Percentiles rank a stretch among this genome's conserved stretches.
Evolutionary conservation across 768 basidiomycete genomes (phyloP).

Genomic region (Agaricus blazei): DNA sequence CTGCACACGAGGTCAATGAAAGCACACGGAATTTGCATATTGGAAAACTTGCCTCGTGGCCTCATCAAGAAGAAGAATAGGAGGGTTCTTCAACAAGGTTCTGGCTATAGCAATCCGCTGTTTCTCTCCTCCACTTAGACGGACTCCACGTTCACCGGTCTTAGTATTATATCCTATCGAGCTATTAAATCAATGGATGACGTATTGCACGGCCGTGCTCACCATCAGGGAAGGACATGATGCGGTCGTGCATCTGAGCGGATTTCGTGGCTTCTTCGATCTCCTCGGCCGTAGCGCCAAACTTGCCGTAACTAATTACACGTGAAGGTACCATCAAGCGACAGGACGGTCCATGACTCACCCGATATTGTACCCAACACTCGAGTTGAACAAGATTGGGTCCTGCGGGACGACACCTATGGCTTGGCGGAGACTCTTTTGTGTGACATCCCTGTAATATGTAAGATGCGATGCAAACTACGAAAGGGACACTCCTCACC

Average conservation of each 20-base stretch:
- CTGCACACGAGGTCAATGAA: conserved; percentile 25
- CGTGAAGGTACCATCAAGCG: neutral
- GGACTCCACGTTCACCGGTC: conserved; percentile 85
- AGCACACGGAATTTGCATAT: neutral
- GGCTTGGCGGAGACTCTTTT: conserved; percentile 68
- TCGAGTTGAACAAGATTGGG: conserved; percentile 66
- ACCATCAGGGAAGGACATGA: conserved; percentile 78
- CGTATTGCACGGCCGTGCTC: neutral
- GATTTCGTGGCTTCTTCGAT: conserved; percentile 75
- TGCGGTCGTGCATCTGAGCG: conserved; percentile 85
- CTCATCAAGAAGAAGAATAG: conserved; percentile 74
- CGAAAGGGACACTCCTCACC: conserved; percentile 20
- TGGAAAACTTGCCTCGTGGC: conserved; percentile 51
- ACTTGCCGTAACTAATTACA: conserved; percentile 65
- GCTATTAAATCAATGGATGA: conserved; percentile 1
- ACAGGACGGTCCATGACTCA: conserved; percentile 21
- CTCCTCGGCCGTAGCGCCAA: conserved; percentile 64
- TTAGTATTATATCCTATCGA: conserved; percentile 67
- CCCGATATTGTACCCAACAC: conserved; percentile 71
- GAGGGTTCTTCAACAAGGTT: conserved; percentile 82
- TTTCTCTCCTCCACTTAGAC: conserved; percentile 86
- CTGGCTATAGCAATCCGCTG: conserved; percentile 86
- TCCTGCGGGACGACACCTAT: conserved; percentile 94
- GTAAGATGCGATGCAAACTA: neutral
- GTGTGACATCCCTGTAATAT: conserved; percentile 66